Base-by-base conservation (phyloP, 106 monocot genomes). In the Posidonia australis region DNA sequence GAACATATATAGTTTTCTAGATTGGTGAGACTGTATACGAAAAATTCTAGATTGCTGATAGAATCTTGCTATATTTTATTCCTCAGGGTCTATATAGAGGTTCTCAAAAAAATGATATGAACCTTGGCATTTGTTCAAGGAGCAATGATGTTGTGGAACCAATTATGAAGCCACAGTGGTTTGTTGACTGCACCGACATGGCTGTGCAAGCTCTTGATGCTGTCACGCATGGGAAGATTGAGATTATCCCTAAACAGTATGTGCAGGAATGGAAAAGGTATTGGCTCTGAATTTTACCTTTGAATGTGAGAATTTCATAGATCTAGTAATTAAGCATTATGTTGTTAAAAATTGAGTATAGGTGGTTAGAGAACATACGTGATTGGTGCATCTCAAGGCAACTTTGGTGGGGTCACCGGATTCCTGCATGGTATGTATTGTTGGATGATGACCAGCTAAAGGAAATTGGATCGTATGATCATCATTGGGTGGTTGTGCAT, bases 351-450 rank as follows among this genome's bases (percentile, higher is more conserved):
- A 31, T 60, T 43, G 30, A 1, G 48, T 65, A 5, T 74, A 98
- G 98, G 74, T 98, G 98, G 98, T 72, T 98, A 26, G 79, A 85
- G 26, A 91, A 88, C 62, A 98, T 98, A 49, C 87, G 83, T 45
- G 98, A 98, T 76, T 98, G 98, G 98, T 98, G 98, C 70, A 83
- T 98, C 51, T 98, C 98, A 69, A 87, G 98, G 64, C 98, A 98
- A 60, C 84, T 98, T 44, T 98, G 98, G 98, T 98, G 98, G 98
- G 98, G 98, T 48, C 98, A 98, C 54, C 84, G 77, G 0, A 85
- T 91, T 66, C 98, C 98, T 61, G 98, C 98, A n/a, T 98, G 91
- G 90, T 98, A 98, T 69, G 87, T 88, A 13, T 75, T 73, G 3
- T 54, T 98, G 7, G 83, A 85, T 17, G 91, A 98, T 59, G 98